These are phyloP conservation scores for Lachancea meyersii DNA, from an alignment of 805 yeast genomes.

Conservation along the genomic window DNA sequence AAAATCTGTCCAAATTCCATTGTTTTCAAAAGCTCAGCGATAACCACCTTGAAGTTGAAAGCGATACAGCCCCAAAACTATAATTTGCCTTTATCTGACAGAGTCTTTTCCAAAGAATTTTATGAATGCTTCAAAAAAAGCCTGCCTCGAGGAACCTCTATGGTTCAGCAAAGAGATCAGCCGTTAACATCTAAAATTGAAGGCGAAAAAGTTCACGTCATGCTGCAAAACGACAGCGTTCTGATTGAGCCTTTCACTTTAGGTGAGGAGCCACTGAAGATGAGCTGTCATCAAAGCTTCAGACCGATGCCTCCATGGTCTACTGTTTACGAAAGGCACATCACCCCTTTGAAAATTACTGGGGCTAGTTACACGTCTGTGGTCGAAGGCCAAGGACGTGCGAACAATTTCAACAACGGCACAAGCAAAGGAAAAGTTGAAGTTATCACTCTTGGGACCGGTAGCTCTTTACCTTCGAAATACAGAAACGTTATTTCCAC, in stretches of 20 bases:
- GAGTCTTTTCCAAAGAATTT: conserved; percentile 27
- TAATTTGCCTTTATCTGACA: conserved; percentile 34
- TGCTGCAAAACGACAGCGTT: conserved; percentile 15
- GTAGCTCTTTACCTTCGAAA: conserved; percentile 82
- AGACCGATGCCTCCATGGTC: conserved; percentile 23
- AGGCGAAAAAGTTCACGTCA: conserved; percentile 23
- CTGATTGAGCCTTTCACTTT: conserved; percentile 22
- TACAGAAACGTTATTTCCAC: conserved; percentile 82
- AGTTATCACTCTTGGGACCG: conserved; percentile 80
- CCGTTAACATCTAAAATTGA: conserved; percentile 14
- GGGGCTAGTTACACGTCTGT: conserved; percentile 21
- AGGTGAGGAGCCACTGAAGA: conserved; percentile 12
- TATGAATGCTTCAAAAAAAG: conserved; percentile 27
- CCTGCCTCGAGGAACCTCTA: conserved; percentile 26
- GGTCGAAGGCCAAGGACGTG: conserved; percentile 27
- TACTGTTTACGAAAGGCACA: conserved; percentile 21
- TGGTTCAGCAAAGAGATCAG: conserved; percentile 20
- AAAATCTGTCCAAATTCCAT: conserved; percentile 55
- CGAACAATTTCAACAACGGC: conserved; percentile 31
- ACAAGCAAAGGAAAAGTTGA: conserved; percentile 51
- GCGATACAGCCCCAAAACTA: conserved; percentile 40
- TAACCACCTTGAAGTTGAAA: conserved; percentile 50
- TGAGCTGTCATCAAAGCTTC: conserved; percentile 8
- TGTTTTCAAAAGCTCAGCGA: conserved; percentile 50
- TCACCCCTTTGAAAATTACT: conserved; percentile 26